These are phyloP conservation scores for Cylindrotheca closterium DNA, from an alignment of 108 stramenopile species.

Conservation along the genomic window DNA sequence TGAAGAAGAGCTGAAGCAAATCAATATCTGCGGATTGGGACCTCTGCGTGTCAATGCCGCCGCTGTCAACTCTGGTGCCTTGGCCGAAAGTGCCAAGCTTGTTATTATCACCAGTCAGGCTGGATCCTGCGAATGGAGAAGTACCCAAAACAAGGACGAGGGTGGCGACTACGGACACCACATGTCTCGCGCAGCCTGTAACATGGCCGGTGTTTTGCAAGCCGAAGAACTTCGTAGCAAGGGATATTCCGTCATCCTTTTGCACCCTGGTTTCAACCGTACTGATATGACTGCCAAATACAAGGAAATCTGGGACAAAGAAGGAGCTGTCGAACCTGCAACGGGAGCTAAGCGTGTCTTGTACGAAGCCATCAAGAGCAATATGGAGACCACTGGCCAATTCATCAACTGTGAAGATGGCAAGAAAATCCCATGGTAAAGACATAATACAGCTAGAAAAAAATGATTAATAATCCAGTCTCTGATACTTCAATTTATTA, in stretches of 20 bases:
- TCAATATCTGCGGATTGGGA: conserved; percentile 87
- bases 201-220: conserved; percentile 80
- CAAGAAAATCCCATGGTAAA: conserved; percentile 80
- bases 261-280: conserved; percentile 93
- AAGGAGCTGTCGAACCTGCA: conserved; percentile 80
- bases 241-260: conserved; percentile 72
- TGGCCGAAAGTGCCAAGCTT: conserved; percentile 77
- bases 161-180: conserved; percentile 92
- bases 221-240: conserved; percentile 80
- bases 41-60: conserved; percentile 83
- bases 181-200: conserved; percentile 90
- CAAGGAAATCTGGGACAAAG: conserved; percentile 86
- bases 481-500: no score
- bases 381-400: conserved; percentile 66
- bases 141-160: conserved; percentile 72
- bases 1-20: conserved; percentile 86
- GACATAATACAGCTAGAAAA: neutral
- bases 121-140: conserved; percentile 82
- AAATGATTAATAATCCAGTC: no score
- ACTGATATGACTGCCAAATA: conserved; percentile 92
- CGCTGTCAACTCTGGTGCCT: conserved; percentile 52
- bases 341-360: conserved; percentile 85
- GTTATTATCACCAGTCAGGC: conserved; percentile 90
- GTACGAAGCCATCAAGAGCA: conserved; percentile 64
- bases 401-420: conserved; percentile 92